Evolutionary conservation across 345 rosid genomes (phyloP), one percentile per base, ranked within the genome.

Genomic region (Raphanus raphanistrum): DNA sequence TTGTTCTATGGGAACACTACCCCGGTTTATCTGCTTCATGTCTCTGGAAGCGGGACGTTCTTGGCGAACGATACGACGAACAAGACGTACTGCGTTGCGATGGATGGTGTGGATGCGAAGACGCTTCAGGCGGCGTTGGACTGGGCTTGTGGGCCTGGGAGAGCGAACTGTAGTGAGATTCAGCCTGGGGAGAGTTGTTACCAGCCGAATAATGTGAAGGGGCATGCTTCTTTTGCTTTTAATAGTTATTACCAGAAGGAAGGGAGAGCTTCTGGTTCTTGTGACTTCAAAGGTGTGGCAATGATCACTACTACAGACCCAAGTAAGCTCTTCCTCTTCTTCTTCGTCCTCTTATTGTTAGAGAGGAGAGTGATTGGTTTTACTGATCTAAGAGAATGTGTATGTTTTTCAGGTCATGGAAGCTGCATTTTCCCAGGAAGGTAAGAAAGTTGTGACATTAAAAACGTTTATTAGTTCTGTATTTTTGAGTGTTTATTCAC

Each of bases 141-240:
- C 68, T 92, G 99, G 99, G 96, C 97, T 31, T 95, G 98, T 79
- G 99, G 99, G 28, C 94, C 97, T 0, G 97, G 99, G 74, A 84
- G 82, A 76, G 88, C 98, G 8, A 89, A 95, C 74, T 95, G 99
- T 76, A 88, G 96, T 10, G 98, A 88, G 86, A 82, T 92, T 79
- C 98, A 95, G 84, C 97, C 98, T 1, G 99, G 98, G 58, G 92
- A 92, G 83, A 76, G 59, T 73, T 95, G 99, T 79, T 95, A 89
- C 70, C 90, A 92, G 83, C 99, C 99, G 21, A 91, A 87, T 69
- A 88, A 90, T 71, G 94, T 95, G 76, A 88, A 88, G 85, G 85
- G 70, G 48, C 98, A 95, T 61, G 98, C 97, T 28, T 92, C 97
- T 1, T 95, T 86, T 85, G 99, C 98, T 25, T 95, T 95, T 63